Evolutionary conservation across 345 rosid species (phyloP), one percentile per base, ranked within the genome.

Genomic region (Sonneratia caseolaris): DNA sequence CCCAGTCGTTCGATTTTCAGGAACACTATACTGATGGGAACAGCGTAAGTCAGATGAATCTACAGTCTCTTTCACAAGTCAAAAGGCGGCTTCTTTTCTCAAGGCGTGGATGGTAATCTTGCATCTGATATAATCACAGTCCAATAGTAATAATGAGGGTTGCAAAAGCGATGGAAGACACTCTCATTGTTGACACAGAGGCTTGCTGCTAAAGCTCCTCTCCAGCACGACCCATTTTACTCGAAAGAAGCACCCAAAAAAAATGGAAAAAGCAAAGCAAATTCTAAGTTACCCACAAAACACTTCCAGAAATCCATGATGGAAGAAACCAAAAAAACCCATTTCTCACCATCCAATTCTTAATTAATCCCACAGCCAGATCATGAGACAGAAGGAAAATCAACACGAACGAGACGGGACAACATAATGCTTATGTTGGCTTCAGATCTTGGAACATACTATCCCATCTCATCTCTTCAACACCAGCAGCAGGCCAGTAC

Each of bases 381-480:
- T 32, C 11, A 40, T 53, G 15, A 36, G 37, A 51, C 13, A 62
- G 11, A 24, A 69, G 37, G 9, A n/a, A 5, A 45, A 12, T 19
- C 18, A 48, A 21, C 48, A 43, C 13, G 7, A 22, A 68, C 32
- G 22, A 16, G 19, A 40, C 24, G 21, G 65, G n/a, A 22, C 21
- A 51, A 35, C 11, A 45, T 1, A 48, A 69, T 21, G 8, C 73
- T 87, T 85, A 94, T 65, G 91, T 94, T 43, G 98, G 98, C 84
- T 90, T 94, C 56, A 94, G 72, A 73, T 94, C 81, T 75, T 94
- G 97, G 76, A 94, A 94, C 98, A 94, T 88, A 1, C 96, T 69
- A 78, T 90, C 97, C 98, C 98, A 94, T 80, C 89, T 87, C 76
- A 87, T 81, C 68, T 82, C 93, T 85, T 87, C 88, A 66, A 80